Evolutionary conservation across 805 yeast species (phyloP).

Genomic region (Kodamaea leandrae): DNA sequence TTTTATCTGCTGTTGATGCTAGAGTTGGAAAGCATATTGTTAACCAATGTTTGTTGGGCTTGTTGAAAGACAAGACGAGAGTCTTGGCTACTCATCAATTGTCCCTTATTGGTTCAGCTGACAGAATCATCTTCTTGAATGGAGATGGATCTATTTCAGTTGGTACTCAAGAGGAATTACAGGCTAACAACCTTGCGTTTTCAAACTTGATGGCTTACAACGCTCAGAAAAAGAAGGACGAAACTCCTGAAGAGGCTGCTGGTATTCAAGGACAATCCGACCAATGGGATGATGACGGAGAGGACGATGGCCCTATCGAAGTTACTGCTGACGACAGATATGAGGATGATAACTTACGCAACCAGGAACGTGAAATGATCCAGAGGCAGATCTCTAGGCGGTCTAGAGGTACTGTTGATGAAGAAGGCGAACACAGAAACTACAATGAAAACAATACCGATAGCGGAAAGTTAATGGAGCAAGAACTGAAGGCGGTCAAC

Average conservation of each 20-base stretch:
- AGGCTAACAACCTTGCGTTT: slow-evolving; percentile 34
- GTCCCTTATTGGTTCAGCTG: slow-evolving; percentile 66
- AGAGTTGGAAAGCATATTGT: slow-evolving; percentile 78
- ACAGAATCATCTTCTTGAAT: slow-evolving; percentile 63
- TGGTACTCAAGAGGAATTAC: slow-evolving; percentile 60
- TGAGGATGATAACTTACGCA: slow-evolving; percentile 4
- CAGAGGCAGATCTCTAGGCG: slow-evolving; percentile 8
- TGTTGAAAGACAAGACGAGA: slow-evolving; percentile 59
- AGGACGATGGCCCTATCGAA: slow-evolving; percentile 1
- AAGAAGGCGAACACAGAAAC: slow-evolving; percentile 7
- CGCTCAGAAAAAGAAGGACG: slow-evolving; percentile 20
- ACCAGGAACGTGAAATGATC: slow-evolving; percentile 6
- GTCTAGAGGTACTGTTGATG: slow-evolving; percentile 11
- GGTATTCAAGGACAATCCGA: too few species aligned
- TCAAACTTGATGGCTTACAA: slow-evolving; percentile 39
- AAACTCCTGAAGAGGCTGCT: too few species aligned
- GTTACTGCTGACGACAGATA: slow-evolving; percentile 6
- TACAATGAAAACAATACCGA: slow-evolving; percentile 8
- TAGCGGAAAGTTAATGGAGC: slow-evolving; percentile 11
- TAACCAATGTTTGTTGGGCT: slow-evolving; percentile 62
- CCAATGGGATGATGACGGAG: slow-evolving; percentile 16
- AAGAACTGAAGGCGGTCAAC: slow-evolving; percentile 24
- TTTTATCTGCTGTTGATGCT: slow-evolving; percentile 82
- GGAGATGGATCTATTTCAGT: slow-evolving; percentile 59
- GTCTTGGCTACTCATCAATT: slow-evolving; percentile 83